Base-by-base conservation (phyloP, 371 early-diverging fungal species). In the Ordospora pajunii region DNA sequence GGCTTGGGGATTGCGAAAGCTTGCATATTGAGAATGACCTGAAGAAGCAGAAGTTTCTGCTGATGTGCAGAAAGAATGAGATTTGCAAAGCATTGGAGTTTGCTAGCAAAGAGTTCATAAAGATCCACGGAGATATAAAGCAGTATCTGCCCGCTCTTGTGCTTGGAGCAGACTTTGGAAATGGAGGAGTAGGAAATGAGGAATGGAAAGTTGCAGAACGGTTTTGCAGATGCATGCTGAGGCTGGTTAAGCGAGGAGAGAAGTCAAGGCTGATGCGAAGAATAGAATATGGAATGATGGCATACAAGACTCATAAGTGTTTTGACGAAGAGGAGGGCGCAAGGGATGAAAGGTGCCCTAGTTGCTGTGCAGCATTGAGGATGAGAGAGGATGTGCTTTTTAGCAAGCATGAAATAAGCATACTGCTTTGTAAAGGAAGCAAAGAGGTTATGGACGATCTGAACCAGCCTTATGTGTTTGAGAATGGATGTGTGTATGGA, bases 341-440 rank as follows among this genome's bases (percentile, higher is more conserved):
- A n/a, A 8, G 6, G 1, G 46, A 45, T 45, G 37, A 62, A 1
- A 52, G 21, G 0, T 71, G 72, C 32, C 72, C 72, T 17, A 22
- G 37, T 43, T 71, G 72, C 52, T 66, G 66, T 23, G 23, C 14
- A n/a, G 45, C 48, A 25, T 45, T 62, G 9, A 40, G 27, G 17
- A 10, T 71, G 25, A 54, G 72, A 71, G 51, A 62, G n/a, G 72
- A 71, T 17, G 72, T 71, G 3, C 72, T 62, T n/a, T 71, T 71
- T 37, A 71, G 58, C 46, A 71, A 49, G 27, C 49, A 52, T 22
- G 72, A 71, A 25, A 54, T 58, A 45, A 62, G 62, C 32, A 45
- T 71, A 7, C n/a, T 71, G 7, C 48, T 71, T 0, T 71, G 72
- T 10, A 43, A 25, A 48, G 72, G 72, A 71, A 62, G 25, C 48